Evolutionary conservation across 352 stramenopile genomes (phyloP).

Genomic region (Globisporangium ultimum): DNA sequence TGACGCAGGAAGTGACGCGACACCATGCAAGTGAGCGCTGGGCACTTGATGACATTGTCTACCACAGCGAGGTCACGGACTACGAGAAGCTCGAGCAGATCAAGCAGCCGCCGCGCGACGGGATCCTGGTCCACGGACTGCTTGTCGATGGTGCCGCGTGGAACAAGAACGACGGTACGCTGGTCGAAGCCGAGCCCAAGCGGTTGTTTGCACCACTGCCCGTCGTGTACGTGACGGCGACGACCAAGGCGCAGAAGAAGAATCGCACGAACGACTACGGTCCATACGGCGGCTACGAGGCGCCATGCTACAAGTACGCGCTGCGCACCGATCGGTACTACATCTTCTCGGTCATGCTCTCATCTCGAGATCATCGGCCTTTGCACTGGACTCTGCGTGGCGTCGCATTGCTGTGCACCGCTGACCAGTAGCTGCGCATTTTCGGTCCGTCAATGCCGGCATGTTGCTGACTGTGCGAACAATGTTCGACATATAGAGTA

Average conservation of each 20-base stretch:
- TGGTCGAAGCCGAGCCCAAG: constrained; percentile 81
- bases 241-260: constrained; percentile 74
- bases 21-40: constrained; percentile 70
- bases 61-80: constrained; percentile 81
- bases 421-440: constrained; percentile 33
- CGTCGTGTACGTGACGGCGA: constrained; percentile 75
- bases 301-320: constrained; percentile 78
- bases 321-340: constrained; percentile 70
- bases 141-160: constrained; percentile 71
- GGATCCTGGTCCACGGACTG: constrained; percentile 71
- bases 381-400: constrained; percentile 76
- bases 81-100: constrained; percentile 79
- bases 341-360: constrained; percentile 72
- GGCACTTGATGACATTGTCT: constrained; percentile 76
- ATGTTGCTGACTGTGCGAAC: background rate
- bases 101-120: constrained; percentile 65
- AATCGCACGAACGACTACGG: constrained; percentile 69
- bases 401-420: constrained; percentile 68
- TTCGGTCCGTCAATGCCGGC: background rate
- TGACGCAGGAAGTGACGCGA: constrained; percentile 69
- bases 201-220: constrained; percentile 65
- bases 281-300: constrained; percentile 74
- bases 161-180: constrained; percentile 63
- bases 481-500: background rate
- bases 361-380: constrained; percentile 70